phyloP scores from a whole-genome alignment of 2,329 filamentous ascomycete species.

The Ophiocordyceps camponoti-floridani region DNA sequence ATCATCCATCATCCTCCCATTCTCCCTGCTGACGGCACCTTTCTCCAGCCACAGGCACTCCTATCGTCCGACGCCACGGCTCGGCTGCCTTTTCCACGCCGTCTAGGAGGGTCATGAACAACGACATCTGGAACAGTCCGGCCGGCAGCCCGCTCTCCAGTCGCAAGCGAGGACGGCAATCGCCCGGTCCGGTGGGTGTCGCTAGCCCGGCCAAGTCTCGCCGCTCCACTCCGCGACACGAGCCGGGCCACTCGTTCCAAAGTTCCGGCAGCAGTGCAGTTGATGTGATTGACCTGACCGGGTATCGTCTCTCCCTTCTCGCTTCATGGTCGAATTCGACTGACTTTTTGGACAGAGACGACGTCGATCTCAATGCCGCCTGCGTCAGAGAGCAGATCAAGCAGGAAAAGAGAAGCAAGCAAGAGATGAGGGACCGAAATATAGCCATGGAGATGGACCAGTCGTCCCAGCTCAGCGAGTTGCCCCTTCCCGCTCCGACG shows the following conservation, averaged over 20 bases:
- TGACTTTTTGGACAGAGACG: constrained; percentile 11
- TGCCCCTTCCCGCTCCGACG: background rate
- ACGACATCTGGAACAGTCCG: constrained; percentile 3
- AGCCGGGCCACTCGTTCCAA: background rate
- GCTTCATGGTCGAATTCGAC: background rate
- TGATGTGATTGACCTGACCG: constrained; percentile 24
- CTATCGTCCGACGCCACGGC: background rate
- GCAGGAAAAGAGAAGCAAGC: constrained; percentile 13
- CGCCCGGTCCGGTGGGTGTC: constrained; percentile 4
- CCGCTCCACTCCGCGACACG: constrained; percentile 11
- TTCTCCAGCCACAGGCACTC: background rate
- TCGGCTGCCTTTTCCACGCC: constrained; percentile 8
- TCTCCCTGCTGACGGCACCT: background rate
- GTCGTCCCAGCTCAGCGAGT: constrained; percentile 3
- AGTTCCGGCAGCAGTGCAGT: constrained; percentile 1
- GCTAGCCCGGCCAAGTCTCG: constrained; percentile 13
- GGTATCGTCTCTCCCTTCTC: constrained; percentile 9
- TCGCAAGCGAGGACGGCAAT: constrained; percentile 12
- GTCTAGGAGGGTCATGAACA: constrained; percentile 1
- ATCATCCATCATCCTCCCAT: background rate
- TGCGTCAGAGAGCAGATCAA: constrained; percentile 16
- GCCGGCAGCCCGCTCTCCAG: constrained; percentile 8
- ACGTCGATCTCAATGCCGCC: constrained; percentile 12
- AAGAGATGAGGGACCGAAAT: constrained; percentile 11
- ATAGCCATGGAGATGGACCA: constrained; percentile 10